Base-by-base conservation (phyloP, 169 alveolate species). In the Plasmodium coatneyi region DNA sequence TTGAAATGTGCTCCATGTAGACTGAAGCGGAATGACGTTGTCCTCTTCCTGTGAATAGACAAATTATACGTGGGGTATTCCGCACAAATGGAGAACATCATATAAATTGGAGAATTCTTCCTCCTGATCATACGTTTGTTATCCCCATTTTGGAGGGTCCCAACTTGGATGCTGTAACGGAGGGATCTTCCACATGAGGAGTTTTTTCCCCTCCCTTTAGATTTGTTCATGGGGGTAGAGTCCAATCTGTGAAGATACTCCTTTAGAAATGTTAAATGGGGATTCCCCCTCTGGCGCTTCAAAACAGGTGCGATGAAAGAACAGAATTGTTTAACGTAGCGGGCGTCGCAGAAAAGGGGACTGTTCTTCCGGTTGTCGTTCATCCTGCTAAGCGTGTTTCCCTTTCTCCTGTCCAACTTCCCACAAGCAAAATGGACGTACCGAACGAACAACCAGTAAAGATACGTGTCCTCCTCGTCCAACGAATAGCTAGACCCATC, bases 401-500 rank as follows among this genome's bases (percentile, higher is more conserved):
- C 2, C 3, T 12, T 7, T 19, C 49, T 34, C 36, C 14, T 10
- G 14, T 10, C 16, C 0, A 12, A 46, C 5, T 46, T 1, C 5
- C 60, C 9, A 16, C 25, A 0, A 49, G 1, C 6, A 49, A 3
- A 3, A 0, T 49, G 60, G 25, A 12, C 22, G 25, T 22, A 16
- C 60, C 60, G 60, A 6, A 74, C 84, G 39, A 9, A 43, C 7
- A 52, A 32, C 80, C 71, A 79, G 39, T 89, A 89, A 3, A 89
- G 72, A 60, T 78, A 78, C 2, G 28, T 12, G 46, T 79, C 66
- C 25, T 80, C 43, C 9, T 39, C 60, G 9, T 80, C 52, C 22
- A 89, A 39, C 5, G 25, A 49, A 66, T 28, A 89, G 82, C 49
- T 80, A 9, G 94, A 89, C 41, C 34, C 22, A 4, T 10, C 71